Conservation (phyloP, 2,329 filamentous ascomycete species). For the Colletotrichum australisinense region DNA sequence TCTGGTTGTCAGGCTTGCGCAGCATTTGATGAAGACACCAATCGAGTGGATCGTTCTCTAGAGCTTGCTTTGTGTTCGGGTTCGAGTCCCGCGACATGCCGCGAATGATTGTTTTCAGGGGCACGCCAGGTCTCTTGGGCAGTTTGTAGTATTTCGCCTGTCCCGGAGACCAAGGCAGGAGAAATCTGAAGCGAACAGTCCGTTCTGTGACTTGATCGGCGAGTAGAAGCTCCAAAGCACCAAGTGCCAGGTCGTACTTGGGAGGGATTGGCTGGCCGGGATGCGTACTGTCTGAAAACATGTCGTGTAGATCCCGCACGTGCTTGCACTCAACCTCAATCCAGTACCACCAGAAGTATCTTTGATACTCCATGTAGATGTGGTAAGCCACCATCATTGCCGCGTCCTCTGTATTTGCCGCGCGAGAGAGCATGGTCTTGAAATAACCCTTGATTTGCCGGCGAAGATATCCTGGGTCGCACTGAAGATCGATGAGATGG, state of each 20-base stretch:
- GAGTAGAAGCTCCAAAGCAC: background rate
- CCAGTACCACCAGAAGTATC: background rate
- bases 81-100: background rate
- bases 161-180: background rate
- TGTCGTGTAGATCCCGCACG: background rate
- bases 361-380: background rate
- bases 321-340: background rate
- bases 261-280: background rate
- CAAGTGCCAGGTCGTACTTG: background rate
- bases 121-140: background rate
- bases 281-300: background rate
- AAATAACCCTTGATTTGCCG: background rate
- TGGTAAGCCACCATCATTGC: background rate
- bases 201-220: accelerated
- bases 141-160: background rate
- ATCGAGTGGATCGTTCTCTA: background rate
- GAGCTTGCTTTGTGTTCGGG: background rate
- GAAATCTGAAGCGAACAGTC: accelerated
- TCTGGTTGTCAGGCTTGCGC: background rate
- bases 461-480: background rate
- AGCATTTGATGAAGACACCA: background rate
- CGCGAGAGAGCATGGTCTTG: background rate
- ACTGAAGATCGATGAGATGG: background rate
- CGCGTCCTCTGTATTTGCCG: accelerated
- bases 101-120: background rate